Base-by-base conservation (phyloP, 305 asterid species). In the Plantago rigida region DNA sequence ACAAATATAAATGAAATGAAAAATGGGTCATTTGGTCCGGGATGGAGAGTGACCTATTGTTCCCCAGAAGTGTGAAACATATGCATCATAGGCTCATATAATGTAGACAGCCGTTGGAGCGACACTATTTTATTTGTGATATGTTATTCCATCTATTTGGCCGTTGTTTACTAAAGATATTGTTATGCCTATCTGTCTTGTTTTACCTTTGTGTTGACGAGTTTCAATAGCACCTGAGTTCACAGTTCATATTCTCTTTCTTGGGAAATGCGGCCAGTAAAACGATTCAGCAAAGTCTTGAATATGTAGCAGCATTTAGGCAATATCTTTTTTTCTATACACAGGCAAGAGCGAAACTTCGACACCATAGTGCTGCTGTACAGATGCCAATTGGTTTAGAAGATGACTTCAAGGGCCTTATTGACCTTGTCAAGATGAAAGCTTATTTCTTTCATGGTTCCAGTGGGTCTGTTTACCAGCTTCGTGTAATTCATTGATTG, bases 371-470 rank as follows among this genome's bases (percentile, higher is more conserved):
- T 51, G 99, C 96, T 79, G 97, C 99, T 15, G 87, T 93, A 75
- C 99, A 93, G 84, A 81, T 83, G 57, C 99, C 99, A 29, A 87
- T 89, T 69, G 97, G 99, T 71, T 69, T 93, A 77, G 99, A 93
- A 79, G 99, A 93, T 42, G 95, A 89, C 63, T 93, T 93, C 82
- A 86, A 84, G 78, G 99, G 96, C 74, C 88, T 93, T 54, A 65
- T 93, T 65, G 97, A 93, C 81, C 84, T 93, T 66, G 97, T 93
- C 81, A 75, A 70, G 56, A 71, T 80, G 86, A 85, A 93, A 80
- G 94, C 95, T 76, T 72, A 71, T 71, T 81, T 78, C 74, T 93
- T 89, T 53, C 97, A 78, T 66, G 97, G 96, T 71, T 77, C 96
- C 73, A 87, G 76, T 69, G 99, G 96, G 97, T 93, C 62, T 7